Evolutionary conservation across 2,329 filamentous ascomycete species (phyloP).

Genomic region (Karstenula rhodostoma): DNA sequence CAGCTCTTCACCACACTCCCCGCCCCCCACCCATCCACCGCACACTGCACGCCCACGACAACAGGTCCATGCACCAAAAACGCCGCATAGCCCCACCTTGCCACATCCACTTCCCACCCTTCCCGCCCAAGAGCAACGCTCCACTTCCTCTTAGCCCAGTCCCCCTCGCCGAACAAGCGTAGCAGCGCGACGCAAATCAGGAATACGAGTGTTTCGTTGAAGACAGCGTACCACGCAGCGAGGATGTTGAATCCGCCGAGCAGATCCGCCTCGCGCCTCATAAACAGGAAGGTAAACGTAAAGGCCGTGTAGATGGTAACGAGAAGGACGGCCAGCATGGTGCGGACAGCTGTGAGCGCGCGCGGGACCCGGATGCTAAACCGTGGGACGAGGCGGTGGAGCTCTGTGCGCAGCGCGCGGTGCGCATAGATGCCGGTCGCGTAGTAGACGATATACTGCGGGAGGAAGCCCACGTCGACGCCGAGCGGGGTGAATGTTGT

Average conservation of each 20-base stretch:
- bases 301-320: background rate
- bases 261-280: background rate
- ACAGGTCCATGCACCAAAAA: conserved; percentile 27
- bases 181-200: conserved; percentile 9
- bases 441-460: conserved; percentile 30
- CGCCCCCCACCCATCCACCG: conserved; percentile 13
- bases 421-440: conserved; percentile 18
- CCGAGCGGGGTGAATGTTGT: conserved; percentile 16
- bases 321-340: background rate
- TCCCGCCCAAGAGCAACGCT: conserved; percentile 6
- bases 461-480: conserved; percentile 23
- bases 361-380: background rate
- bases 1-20: conserved; percentile 16
- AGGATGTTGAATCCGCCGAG: conserved; percentile 19
- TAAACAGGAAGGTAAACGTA: background rate
- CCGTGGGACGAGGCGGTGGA: background rate
- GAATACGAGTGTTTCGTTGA: conserved; percentile 22
- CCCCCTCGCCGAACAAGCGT: conserved; percentile 1
- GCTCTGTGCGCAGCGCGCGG: background rate
- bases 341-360: background rate
- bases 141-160: conserved; percentile 10
- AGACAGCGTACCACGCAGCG: conserved; percentile 21
- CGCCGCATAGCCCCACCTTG: conserved; percentile 26
- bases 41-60: conserved; percentile 21
- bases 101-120: conserved; percentile 1